Evolutionary conservation across 1,139 yeast genomes (phyloP).

Genomic region (Debaryomyces psychrophilus): DNA sequence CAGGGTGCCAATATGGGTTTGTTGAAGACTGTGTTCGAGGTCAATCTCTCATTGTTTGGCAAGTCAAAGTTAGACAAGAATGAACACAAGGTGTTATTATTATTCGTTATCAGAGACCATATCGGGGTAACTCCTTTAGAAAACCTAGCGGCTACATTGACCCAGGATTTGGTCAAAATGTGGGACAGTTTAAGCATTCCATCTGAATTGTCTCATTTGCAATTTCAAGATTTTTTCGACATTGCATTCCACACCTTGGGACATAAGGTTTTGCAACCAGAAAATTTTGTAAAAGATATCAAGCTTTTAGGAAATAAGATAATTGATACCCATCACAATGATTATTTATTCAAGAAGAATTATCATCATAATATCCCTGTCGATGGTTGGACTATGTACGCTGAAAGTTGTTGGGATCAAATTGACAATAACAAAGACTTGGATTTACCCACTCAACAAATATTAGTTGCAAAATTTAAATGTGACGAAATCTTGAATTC

Average conservation of each 20-base stretch:
- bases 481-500: constrained; percentile 81
- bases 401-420: constrained; percentile 91
- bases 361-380: constrained; percentile 89
- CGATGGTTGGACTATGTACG: constrained; percentile 95
- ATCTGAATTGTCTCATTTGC: constrained; percentile 51
- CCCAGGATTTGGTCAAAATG: constrained; percentile 69
- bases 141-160: constrained; percentile 68
- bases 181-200: constrained; percentile 85
- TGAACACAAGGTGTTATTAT: constrained; percentile 68
- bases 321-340: constrained; percentile 33
- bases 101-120: constrained; percentile 92
- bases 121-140: constrained; percentile 84
- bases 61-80: constrained; percentile 35
- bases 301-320: constrained; percentile 64
- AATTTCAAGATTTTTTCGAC: constrained; percentile 80
- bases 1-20: constrained; percentile 98
- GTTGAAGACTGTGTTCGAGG: constrained; percentile 93
- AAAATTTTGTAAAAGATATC: constrained; percentile 69
- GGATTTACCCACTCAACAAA: constrained; percentile 95
- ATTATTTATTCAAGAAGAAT: constrained; percentile 62
- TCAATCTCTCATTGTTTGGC: constrained; percentile 80
- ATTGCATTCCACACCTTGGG: constrained; percentile 79
- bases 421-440: constrained; percentile 90
- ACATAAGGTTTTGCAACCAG: constrained; percentile 82
- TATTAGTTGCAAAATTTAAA: constrained; percentile 88